phyloP scores from a whole-genome alignment of 805 yeast species.

The Myxozyma vanderwaltii region DNA sequence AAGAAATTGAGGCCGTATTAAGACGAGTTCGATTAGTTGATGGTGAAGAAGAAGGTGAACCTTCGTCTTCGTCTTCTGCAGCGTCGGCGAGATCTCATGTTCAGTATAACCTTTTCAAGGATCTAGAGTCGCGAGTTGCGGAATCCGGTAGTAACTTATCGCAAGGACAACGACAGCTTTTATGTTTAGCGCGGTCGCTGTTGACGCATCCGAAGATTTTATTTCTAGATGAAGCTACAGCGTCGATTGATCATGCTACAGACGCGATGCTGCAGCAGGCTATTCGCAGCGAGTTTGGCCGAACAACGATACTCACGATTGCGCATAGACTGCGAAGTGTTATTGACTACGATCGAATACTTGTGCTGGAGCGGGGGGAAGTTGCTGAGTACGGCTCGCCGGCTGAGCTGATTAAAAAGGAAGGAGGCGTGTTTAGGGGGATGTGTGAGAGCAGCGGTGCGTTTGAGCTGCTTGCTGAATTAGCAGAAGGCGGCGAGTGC shows the following conservation, averaged over 20 bases:
- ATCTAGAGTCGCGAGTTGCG: slow-evolving; percentile 57
- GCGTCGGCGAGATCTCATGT: neutral
- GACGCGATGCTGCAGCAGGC: slow-evolving; percentile 66
- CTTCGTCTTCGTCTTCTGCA: slow-evolving; percentile 1
- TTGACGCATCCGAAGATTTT: slow-evolving; percentile 63
- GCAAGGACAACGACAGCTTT: slow-evolving; percentile 68
- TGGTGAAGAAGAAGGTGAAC: slow-evolving; percentile 17
- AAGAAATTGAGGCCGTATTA: slow-evolving; percentile 66
- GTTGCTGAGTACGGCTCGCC: slow-evolving; percentile 68
- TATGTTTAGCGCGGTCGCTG: slow-evolving; percentile 71
- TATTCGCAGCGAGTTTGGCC: slow-evolving; percentile 57
- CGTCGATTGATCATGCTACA: slow-evolving; percentile 72
- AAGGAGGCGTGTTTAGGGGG: slow-evolving; percentile 50
- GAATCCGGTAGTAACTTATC: slow-evolving; percentile 73
- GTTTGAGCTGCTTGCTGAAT: slow-evolving; percentile 66
- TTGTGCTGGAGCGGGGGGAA: slow-evolving; percentile 80
- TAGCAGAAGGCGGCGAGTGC: slow-evolving; percentile 53
- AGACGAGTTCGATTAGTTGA: slow-evolving; percentile 51
- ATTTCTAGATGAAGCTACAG: slow-evolving; percentile 75
- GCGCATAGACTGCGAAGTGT: slow-evolving; percentile 78
- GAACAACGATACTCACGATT: slow-evolving; percentile 69
- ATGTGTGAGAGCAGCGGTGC: slow-evolving; percentile 81
- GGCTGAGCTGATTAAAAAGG: slow-evolving; percentile 51
- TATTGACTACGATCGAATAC: slow-evolving; percentile 69
- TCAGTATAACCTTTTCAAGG: slow-evolving; percentile 55